These are phyloP conservation scores for Sporisorium reilianum DNA, from an alignment of 1,284 basidiomycete genomes.

Conservation along the genomic window DNA sequence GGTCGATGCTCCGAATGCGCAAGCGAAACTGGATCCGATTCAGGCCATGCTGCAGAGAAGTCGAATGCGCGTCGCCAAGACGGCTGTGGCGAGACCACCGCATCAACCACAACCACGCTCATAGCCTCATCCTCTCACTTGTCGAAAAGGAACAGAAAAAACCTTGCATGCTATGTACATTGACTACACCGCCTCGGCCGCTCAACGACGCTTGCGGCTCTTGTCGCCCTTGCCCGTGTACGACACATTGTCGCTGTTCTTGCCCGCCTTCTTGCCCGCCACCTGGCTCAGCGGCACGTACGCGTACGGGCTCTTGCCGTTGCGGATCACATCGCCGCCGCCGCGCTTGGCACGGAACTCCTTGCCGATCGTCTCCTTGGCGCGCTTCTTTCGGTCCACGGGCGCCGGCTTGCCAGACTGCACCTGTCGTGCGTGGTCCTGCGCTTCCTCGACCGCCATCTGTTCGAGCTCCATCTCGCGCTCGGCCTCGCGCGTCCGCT, in stretches of 20 bases:
- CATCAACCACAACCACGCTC: slow-evolving; percentile 16
- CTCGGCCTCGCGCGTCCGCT: slow-evolving; percentile 63
- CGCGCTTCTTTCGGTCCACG: slow-evolving; percentile 43
- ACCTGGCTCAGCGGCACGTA: slow-evolving; percentile 73
- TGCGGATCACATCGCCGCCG: slow-evolving; percentile 77
- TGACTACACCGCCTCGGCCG: background rate
- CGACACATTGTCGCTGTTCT: slow-evolving; percentile 32
- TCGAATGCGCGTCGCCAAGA: slow-evolving; percentile 30
- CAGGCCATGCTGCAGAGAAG: slow-evolving; percentile 45
- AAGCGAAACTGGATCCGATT: slow-evolving; percentile 23
- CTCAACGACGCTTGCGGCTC: slow-evolving; percentile 43
- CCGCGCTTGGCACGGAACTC: slow-evolving; percentile 64
- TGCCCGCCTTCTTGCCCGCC: slow-evolving; percentile 56
- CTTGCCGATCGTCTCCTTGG: slow-evolving; percentile 60
- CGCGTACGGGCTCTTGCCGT: slow-evolving; percentile 87
- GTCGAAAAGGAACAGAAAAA: background rate
- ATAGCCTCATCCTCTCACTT: background rate
- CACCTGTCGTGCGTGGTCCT: slow-evolving; percentile 43
- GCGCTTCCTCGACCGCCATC: slow-evolving; percentile 53
- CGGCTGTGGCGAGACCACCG: slow-evolving; percentile 13
- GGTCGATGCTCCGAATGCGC: too few relatives aligned
- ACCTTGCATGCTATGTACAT: background rate
- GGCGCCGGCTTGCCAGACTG: slow-evolving; percentile 18
- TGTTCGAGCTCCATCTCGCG: slow-evolving; percentile 60
- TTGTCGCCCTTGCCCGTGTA: slow-evolving; percentile 54